These are phyloP conservation scores for Mycogone perniciosa DNA, from an alignment of 2,329 filamentous ascomycete genomes.

Conservation along the genomic window DNA sequence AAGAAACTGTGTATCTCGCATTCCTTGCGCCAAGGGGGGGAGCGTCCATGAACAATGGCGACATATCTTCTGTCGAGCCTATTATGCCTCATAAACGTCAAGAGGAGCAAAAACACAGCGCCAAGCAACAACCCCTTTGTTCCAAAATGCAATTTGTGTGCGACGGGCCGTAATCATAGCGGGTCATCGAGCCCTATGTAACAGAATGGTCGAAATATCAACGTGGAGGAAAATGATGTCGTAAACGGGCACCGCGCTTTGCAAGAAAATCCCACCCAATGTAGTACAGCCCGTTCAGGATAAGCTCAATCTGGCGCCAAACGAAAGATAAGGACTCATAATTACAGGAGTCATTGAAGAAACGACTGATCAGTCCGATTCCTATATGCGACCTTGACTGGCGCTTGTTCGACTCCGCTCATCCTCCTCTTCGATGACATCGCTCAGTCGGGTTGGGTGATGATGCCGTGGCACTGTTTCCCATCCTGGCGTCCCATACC, in stretches of 20 bases:
- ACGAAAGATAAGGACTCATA: background rate
- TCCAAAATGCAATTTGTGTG: slow-evolving; percentile 6
- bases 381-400: slow-evolving; percentile 49
- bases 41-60: background rate
- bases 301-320: background rate
- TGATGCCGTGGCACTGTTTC: slow-evolving; percentile 73
- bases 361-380: slow-evolving; percentile 15
- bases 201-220: slow-evolving; percentile 5
- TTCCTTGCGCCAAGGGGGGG: background rate
- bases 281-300: background rate
- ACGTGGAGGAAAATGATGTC: slow-evolving; percentile 4
- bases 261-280: background rate
- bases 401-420: slow-evolving; percentile 71
- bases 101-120: background rate
- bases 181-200: slow-evolving; percentile 3
- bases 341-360: background rate
- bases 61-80: background rate
- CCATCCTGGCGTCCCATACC: slow-evolving; percentile 65
- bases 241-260: background rate
- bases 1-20: background rate
- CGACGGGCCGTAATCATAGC: slow-evolving; percentile 1
- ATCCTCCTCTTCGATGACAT: slow-evolving; percentile 81
- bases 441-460: slow-evolving; percentile 81
- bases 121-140: background rate
- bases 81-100: slow-evolving; percentile 9